Conservation (phyloP, 148 eudicot genomes). For the Arbutus unedo region DNA sequence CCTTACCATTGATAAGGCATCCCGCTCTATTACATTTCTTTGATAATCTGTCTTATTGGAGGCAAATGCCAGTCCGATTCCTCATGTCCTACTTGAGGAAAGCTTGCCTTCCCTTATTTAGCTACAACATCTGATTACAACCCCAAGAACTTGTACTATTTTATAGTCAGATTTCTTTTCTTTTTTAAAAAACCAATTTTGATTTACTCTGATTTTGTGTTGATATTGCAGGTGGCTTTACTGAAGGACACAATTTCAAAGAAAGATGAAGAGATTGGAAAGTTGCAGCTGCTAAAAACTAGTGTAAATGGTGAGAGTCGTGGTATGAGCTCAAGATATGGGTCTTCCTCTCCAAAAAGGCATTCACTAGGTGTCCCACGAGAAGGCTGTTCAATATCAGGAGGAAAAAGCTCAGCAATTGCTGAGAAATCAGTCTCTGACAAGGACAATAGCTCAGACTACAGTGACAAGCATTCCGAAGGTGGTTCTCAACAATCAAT, state of each 20-base stretch:
- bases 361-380: constrained; percentile 50
- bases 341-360: constrained; percentile 61
- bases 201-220: background rate
- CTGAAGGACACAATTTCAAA: constrained; percentile 64
- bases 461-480: constrained; percentile 73
- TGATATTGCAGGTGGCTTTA: constrained; percentile 50
- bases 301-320: constrained; percentile 43
- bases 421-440: constrained; percentile 50
- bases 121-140: background rate
- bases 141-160: background rate
- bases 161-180: background rate
- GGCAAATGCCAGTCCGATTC: background rate
- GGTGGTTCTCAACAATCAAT: constrained; percentile 66
- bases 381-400: constrained; percentile 28
- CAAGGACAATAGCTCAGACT: constrained; percentile 66
- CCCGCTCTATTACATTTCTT: background rate
- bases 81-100: background rate
- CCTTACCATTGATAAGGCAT: background rate
- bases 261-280: constrained; percentile 83
- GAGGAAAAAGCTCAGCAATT: constrained; percentile 32
- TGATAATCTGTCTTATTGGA: background rate
- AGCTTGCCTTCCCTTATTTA: background rate
- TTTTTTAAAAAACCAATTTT: background rate
- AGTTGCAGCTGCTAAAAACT: constrained; percentile 42
- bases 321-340: constrained; percentile 38